Base-by-base conservation (phyloP, 176 grass and related monocot species). In the Thalia dealbata region DNA sequence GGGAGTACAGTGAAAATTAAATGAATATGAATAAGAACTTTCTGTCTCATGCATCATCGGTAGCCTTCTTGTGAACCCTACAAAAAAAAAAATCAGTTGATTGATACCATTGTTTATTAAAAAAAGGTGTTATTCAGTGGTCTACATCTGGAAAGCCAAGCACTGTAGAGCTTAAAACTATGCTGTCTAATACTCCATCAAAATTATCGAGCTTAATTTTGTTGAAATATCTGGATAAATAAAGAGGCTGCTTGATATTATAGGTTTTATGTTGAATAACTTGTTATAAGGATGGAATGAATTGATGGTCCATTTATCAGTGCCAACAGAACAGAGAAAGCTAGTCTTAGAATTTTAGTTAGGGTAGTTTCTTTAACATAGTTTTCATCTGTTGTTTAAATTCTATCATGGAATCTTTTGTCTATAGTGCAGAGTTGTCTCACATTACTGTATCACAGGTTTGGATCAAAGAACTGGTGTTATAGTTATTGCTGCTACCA, bases 401-500 rank as follows among this genome's bases (percentile, higher is more conserved):
- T 38, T 38, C 32, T 38, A 38, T 38, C 32, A 38, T 38, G 6
- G 21, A 22, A 22, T 58, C 14, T 1, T 13, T 63, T 63, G 61
- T 28, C 10, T 27, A 7, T 18, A n/a, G 22, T 58, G 19, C 26
- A 63, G 23, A 63, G 61, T 27, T 63, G n/a, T 10, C 6, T 7
- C 10, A 48, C 11, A 29, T 24, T 74, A 71, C 78, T 15, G 7
- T 72, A 73, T 56, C 78, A 85, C 78, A 96, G 92, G 89, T 82
- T 87, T 97, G 85, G 83, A 90, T 54, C 69, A 84, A 73, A 88
- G 71, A 78, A 81, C 67, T 69, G 89, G 87, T 13, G 73, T 92
- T 64, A 90, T 83, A 74, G 89, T 92, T 80, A 92, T 96, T 80
- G 93, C 86, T 75, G 93, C 93, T 80, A 92, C 93, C 50, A 96